Evolutionary conservation across 2,329 filamentous ascomycete species (phyloP), one percentile per base, ranked within the genome.

Genomic region (Clarireedia sp.): DNA sequence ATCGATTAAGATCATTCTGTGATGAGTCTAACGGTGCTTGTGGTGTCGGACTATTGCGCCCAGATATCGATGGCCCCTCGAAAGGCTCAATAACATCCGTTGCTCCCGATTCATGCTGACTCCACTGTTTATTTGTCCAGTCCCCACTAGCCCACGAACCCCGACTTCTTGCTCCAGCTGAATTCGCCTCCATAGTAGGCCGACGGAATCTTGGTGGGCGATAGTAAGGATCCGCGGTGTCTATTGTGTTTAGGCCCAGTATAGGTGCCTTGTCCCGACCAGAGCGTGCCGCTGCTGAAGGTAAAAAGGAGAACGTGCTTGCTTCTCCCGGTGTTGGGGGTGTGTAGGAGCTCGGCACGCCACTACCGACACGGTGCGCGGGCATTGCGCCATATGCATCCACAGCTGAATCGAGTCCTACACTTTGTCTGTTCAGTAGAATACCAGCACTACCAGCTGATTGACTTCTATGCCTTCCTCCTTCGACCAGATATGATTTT

Each of bases 191-290:
- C n/a, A 81, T 71, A 0, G 82, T 87, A 24, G 85, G 80, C 48
- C 82, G 80, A 44, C 86, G 80, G 54, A 83, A 78, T 61, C 91
- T 78, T 16, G 91, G 92, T 17, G 90, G 89, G 48, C 92, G 85
- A 68, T 96, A 97, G 67, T 94, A 97, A 0, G 89, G 89, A 68
- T 95, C 90, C 1, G 81, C 74, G 12, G 78, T 68, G 60, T 85
- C 78, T 33, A 75, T 68, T 26, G 77, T 71, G 43, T 75, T 71
- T 4, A 76, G 64, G 61, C 77, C 70, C 57, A 78, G 66, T 51
- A 74, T 71, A 63, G 75, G 72, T 64, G 70, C 64, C 49, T 63
- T 57, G 40, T 60, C 60, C 26, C 64, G 61, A 48, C 59, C 59
- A 21, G 61, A 41, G 2, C 60, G 61, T 33, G 58, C 63, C 17